Evolutionary conservation across 495 filamentous ascomycete species (phyloP).

Genomic region (Lasiosphaeria hispida): DNA sequence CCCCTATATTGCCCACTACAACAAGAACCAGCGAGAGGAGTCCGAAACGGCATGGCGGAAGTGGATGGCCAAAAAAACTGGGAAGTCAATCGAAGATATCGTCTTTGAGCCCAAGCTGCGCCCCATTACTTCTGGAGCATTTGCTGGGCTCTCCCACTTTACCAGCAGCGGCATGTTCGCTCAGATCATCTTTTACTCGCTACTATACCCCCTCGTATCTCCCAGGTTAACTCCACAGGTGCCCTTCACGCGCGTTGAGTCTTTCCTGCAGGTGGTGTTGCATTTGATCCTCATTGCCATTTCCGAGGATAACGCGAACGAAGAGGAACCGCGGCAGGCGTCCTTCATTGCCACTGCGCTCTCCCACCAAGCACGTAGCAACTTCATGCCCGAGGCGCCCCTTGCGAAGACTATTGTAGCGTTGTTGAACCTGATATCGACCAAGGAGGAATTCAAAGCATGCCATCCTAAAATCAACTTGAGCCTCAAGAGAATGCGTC

Average conservation of each 20-base stretch:
- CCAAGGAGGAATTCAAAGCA: constrained; percentile 68
- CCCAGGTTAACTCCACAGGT: constrained; percentile 65
- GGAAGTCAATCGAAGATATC: constrained; percentile 74
- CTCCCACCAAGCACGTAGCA: constrained; percentile 56
- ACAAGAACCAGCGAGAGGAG: constrained; percentile 95
- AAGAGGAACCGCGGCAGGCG: constrained; percentile 44
- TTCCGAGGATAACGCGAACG: constrained; percentile 68
- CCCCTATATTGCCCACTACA: constrained; percentile 92
- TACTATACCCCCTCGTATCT: constrained; percentile 70
- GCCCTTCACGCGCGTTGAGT: constrained; percentile 78
- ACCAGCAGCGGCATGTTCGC: constrained; percentile 81
- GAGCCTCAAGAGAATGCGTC: constrained; percentile 82
- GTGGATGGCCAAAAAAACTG: constrained; percentile 83
- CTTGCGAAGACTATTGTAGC: constrained; percentile 66
- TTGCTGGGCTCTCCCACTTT: constrained; percentile 70
- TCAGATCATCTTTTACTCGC: constrained; percentile 84
- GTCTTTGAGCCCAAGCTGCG: constrained; percentile 90
- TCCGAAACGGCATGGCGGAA: constrained; percentile 83
- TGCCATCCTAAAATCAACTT: constrained; percentile 83
- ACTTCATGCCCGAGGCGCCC: constrained; percentile 47
- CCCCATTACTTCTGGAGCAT: constrained; percentile 73
- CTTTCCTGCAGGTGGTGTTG: constrained; percentile 85
- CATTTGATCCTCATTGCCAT: constrained; percentile 83
- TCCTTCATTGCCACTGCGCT: constrained; percentile 74
- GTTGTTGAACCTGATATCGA: constrained; percentile 69